Base-by-base conservation (phyloP, 768 basidiomycete genomes). In the Albatrellus ellisii region DNA sequence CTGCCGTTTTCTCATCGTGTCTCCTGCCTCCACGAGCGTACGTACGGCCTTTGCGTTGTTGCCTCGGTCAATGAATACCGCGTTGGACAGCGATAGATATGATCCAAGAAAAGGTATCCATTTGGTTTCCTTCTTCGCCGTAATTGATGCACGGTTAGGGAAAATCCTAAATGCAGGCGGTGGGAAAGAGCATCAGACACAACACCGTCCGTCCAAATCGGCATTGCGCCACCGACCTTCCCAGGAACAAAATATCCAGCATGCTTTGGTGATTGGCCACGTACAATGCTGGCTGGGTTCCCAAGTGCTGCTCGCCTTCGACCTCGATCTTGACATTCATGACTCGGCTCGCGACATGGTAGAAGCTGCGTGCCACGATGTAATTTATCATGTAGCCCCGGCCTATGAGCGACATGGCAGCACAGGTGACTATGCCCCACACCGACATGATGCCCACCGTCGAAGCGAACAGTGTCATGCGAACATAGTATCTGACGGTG, bases 251-350 rank as follows among this genome's bases (percentile, higher is more conserved):
- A 46, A 99, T 72, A 59, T 95, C 90, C 33, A 95, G 59, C 75
- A 90, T 83, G 45, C 82, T 90, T 66, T 98, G 94, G 58, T 98
- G 94, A 56, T 97, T 98, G 10, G 72, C 75, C 55, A 97, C 72
- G 21, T 89, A 59, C 10, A 97, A 73, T 1, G 77, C 75, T 6
- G 90, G 87, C 38, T 67, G 63, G n/a, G 67, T 70, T 50, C 66
- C 59, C 34, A 98, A 63, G 56, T 91, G 64, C 56, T 98, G 88
- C 55, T 76, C 76, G 9, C 90, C 91, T 57, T 98, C 91, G 26
- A 98, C 70, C 44, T 78, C 73, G 52, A 95, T 63, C 35, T 62
- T 58, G 47, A 92, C 60, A 50, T 77, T 81, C 34, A 94, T 56
- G 2, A 75, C 56, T 14, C 70, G 73, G 26, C 75, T 69, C 37